These are phyloP conservation scores for Epichloe coenophiala DNA, from an alignment of 2,329 filamentous ascomycete genomes.

Conservation along the genomic window DNA sequence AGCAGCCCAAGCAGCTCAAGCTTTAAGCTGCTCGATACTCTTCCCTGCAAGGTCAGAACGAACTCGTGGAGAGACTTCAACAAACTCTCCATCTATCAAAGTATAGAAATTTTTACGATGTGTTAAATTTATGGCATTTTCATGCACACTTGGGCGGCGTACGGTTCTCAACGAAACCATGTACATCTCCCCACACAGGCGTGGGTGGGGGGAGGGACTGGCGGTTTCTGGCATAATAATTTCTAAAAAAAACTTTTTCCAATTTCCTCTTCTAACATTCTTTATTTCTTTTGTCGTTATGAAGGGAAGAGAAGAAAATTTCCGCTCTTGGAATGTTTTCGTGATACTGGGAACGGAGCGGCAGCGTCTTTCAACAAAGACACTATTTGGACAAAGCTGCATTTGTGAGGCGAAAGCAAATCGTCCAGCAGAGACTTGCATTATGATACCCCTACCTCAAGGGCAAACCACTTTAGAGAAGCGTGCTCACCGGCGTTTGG, in stretches of 20 bases:
- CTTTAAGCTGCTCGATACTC: conserved; percentile 45
- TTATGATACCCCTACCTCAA: conserved; percentile 25
- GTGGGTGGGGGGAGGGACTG: conserved; percentile 17
- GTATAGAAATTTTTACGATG: conserved; percentile 18
- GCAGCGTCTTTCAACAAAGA: conserved; percentile 36
- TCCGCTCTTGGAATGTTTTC: conserved; percentile 11
- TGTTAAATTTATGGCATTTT: conserved; percentile 26
- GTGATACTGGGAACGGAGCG: conserved; percentile 23
- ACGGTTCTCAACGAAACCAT: conserved; percentile 35
- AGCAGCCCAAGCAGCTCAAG: conserved; percentile 91
- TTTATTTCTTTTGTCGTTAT: conserved; percentile 10
- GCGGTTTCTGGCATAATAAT: conserved; percentile 22
- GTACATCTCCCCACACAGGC: conserved; percentile 17
- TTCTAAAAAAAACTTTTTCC: conserved; percentile 9
- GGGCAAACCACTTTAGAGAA: conserved; percentile 18
- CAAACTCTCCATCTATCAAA: conserved; percentile 21
- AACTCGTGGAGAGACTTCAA: conserved; percentile 26
- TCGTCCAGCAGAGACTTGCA: conserved; percentile 22
- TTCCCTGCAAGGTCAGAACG: background rate
- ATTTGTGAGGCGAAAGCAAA: conserved; percentile 23
- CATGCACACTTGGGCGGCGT: conserved; percentile 25
- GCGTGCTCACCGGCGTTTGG: conserved; percentile 24
- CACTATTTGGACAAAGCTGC: conserved; percentile 21
- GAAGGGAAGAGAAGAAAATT: background rate
- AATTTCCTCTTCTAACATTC: conserved; percentile 5